Percentiles rank a stretch among this genome's conserved stretches.
phyloP scores from a whole-genome alignment of 257 asterid species.

The Lantana camara region DNA sequence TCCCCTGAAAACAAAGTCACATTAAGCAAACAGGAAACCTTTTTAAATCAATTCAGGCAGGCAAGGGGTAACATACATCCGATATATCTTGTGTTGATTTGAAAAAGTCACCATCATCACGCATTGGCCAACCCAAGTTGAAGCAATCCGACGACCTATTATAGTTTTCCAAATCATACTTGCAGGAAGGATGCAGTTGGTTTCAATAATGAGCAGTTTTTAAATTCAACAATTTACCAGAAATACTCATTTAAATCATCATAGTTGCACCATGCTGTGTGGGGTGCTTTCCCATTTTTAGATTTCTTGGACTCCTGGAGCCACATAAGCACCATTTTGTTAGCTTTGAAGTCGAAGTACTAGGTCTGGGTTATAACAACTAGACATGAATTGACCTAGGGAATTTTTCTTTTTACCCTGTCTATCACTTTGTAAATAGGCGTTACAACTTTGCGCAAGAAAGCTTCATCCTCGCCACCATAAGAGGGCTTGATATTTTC shows the following conservation, averaged over 20 bases:
- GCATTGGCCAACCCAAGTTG: constrained; percentile 98
- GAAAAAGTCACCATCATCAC: constrained; percentile 93
- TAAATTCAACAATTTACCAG: constrained; percentile 56
- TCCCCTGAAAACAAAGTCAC: constrained; percentile 60
- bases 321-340: constrained; percentile 28
- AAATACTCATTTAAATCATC: constrained; percentile 93
- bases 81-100: constrained; percentile 56
- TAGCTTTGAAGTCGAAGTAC: constrained; percentile 22
- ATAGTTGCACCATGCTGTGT: constrained; percentile 95
- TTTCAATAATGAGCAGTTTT: constrained; percentile 19
- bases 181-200: constrained; percentile 25
- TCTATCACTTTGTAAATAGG: constrained; percentile 93
- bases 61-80: constrained; percentile 46
- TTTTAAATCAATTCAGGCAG: constrained; percentile 7
- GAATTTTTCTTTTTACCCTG: constrained; percentile 51
- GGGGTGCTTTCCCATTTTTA: constrained; percentile 87
- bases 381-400: constrained; percentile 19
- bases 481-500: constrained; percentile 98
- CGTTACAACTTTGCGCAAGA: constrained; percentile 80
- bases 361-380: constrained; percentile 15
- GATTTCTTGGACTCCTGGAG: constrained; percentile 79
- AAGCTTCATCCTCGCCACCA: constrained; percentile 94
- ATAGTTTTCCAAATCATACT: constrained; percentile 30
- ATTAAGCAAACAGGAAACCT: constrained; percentile 34
- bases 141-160: constrained; percentile 91